phyloP scores from a whole-genome alignment of 2,329 filamentous ascomycete species.

The Ascochyta koolunga region DNA sequence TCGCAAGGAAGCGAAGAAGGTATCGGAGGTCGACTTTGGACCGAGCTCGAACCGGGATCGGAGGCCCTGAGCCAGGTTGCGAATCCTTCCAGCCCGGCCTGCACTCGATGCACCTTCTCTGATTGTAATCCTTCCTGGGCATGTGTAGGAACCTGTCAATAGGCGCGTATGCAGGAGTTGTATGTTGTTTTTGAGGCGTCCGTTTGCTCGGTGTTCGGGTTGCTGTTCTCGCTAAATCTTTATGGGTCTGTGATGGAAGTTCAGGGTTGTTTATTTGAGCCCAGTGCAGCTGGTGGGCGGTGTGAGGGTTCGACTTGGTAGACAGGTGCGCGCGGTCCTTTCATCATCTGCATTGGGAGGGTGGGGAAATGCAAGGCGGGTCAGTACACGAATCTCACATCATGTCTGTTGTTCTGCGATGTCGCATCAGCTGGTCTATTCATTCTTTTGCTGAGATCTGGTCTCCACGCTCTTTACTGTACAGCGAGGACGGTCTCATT shows the following conservation, averaged over 20 bases:
- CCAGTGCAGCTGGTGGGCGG: slow-evolving; percentile 22
- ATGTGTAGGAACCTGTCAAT: slow-evolving; percentile 37
- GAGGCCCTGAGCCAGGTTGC: slow-evolving; percentile 26
- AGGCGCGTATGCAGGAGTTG: slow-evolving; percentile 36
- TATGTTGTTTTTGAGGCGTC: slow-evolving; percentile 41
- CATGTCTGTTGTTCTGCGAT: slow-evolving; percentile 41
- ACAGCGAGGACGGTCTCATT: slow-evolving; percentile 25
- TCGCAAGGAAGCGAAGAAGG: slow-evolving; percentile 71
- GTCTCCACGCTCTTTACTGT: slow-evolving; percentile 33
- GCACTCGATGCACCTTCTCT: slow-evolving; percentile 13
- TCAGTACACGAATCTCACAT: slow-evolving; percentile 41
- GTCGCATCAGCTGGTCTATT: slow-evolving; percentile 26
- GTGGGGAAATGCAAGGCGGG: slow-evolving; percentile 27
- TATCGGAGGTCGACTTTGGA: slow-evolving; percentile 47
- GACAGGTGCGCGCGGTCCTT: slow-evolving; percentile 23
- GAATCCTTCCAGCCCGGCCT: slow-evolving; percentile 6
- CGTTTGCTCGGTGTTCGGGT: slow-evolving; percentile 45
- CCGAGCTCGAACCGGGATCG: slow-evolving; percentile 40
- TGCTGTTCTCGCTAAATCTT: slow-evolving; percentile 32
- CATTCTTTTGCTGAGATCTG: slow-evolving; percentile 21
- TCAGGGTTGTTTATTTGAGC: slow-evolving; percentile 32
- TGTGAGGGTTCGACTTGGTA: slow-evolving; percentile 21
- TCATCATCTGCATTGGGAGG: slow-evolving; percentile 27
- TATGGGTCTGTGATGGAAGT: slow-evolving; percentile 31
- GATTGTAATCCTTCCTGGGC: slow-evolving; percentile 22